Percentiles rank a stretch among this genome's conserved stretches.
Conservation (phyloP, 1,139 yeast species). For the Kodamaea plutei region DNA sequence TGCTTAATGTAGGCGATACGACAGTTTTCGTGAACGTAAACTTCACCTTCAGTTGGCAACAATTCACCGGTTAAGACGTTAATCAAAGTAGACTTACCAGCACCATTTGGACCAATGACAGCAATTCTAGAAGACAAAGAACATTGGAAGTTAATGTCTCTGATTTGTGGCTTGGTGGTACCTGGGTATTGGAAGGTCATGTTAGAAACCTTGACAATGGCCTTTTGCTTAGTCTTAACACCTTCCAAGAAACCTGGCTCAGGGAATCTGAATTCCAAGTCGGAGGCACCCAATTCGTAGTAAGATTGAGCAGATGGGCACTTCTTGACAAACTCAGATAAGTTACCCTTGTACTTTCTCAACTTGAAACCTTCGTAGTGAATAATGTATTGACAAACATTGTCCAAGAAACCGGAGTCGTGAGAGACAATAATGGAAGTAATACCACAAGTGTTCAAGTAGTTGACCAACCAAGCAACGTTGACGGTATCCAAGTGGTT, state of each 20-base stretch:
- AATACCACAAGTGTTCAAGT: slow-evolving; percentile 96
- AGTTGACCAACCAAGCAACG: slow-evolving; percentile 99
- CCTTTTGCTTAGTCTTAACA: slow-evolving; percentile 99
- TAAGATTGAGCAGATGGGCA: slow-evolving; percentile 98
- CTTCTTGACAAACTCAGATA: slow-evolving; percentile 96
- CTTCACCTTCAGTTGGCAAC: slow-evolving; percentile 96
- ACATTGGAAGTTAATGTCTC: slow-evolving; percentile 93
- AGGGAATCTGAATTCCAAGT: slow-evolving; percentile 94
- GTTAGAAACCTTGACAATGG: slow-evolving; percentile 94
- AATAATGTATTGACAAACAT: slow-evolving; percentile 95
- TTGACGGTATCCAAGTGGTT: slow-evolving; percentile 99
- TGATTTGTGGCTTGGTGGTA: slow-evolving; percentile 90
- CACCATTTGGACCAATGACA: slow-evolving; percentile 99
- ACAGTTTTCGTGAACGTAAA: slow-evolving; percentile 98
- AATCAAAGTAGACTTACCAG: slow-evolving; percentile 98
- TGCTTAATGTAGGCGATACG: slow-evolving; percentile 99
- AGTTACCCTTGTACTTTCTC: slow-evolving; percentile 99
- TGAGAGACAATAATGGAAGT: slow-evolving; percentile 98
- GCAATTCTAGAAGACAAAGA: slow-evolving; percentile 99
- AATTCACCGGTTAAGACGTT: slow-evolving; percentile 99
- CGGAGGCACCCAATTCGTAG: slow-evolving; percentile 98
- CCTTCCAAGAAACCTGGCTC: slow-evolving; percentile 99
- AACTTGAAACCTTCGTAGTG: slow-evolving; percentile 99
- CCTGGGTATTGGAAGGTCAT: slow-evolving; percentile 99
- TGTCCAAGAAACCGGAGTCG: slow-evolving; percentile 99